These are phyloP conservation scores for Grosmannia clavigera DNA, from an alignment of 2,329 filamentous ascomycete species.

Conservation along the genomic window DNA sequence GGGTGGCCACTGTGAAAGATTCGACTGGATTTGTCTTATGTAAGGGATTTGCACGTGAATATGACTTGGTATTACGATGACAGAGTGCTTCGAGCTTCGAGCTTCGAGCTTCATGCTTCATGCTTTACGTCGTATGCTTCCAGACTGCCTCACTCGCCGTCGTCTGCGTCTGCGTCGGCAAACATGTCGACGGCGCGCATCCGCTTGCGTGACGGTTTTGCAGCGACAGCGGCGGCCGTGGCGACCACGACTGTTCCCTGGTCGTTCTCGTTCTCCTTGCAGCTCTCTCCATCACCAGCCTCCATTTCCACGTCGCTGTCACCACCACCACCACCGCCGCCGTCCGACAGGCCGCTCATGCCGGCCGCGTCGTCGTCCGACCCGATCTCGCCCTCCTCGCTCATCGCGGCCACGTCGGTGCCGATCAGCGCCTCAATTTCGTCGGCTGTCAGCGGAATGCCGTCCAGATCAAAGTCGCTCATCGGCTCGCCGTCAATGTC, in stretches of 20 bases:
- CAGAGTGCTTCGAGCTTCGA: no score
- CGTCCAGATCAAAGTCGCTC: constrained; percentile 23
- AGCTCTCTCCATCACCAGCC: neutral
- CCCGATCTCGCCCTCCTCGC: constrained; percentile 13
- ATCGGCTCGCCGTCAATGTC: constrained; percentile 30
- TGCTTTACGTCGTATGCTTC: no score
- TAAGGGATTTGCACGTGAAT: neutral
- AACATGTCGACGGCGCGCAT: constrained; percentile 81
- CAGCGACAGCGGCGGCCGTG: constrained; percentile 10
- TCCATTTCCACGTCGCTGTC: neutral
- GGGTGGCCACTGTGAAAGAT: constrained; percentile 7
- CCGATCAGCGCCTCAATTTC: constrained; percentile 13
- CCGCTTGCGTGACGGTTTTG: constrained; percentile 37
- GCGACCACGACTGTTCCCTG: neutral
- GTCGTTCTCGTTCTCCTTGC: neutral
- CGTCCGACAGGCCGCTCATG: constrained; percentile 2
- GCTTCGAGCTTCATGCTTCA: no score
- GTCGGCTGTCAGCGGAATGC: constrained; percentile 23
- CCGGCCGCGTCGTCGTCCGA: constrained; percentile 9
- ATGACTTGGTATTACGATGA: no score
- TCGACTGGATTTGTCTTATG: neutral
- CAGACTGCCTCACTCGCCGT: constrained; percentile 14
- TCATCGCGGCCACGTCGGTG: constrained; percentile 7
- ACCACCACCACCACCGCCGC: neutral
- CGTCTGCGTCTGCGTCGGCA: constrained; percentile 48